phyloP scores from a whole-genome alignment of 2,329 filamentous ascomycete species.

The Trichoderma koningii region DNA sequence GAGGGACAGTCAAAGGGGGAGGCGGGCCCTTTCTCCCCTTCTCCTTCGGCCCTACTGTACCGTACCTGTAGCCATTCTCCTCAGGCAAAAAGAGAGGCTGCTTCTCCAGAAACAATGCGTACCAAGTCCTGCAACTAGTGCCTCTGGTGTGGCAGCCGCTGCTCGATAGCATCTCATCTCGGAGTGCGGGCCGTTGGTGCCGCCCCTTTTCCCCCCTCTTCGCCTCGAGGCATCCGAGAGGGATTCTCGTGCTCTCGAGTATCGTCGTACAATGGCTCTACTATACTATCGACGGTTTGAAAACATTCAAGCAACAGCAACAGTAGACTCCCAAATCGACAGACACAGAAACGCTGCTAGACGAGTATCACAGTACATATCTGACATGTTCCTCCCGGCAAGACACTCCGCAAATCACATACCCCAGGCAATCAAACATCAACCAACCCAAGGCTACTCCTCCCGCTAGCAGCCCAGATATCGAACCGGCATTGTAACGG shows the following conservation, averaged over 20 bases:
- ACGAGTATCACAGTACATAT: too few species aligned
- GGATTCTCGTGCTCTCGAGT: neutral
- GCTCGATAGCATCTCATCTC: slow-evolving; percentile 23
- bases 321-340: too few species aligned
- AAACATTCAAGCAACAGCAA: too few species aligned
- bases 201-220: slow-evolving; percentile 3
- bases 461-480: neutral
- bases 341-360: too few species aligned
- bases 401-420: too few species aligned
- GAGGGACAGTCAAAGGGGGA: neutral
- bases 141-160: slow-evolving; percentile 20
- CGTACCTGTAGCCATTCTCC: neutral
- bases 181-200: slow-evolving; percentile 24
- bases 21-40: neutral
- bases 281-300: too few species aligned
- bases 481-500: too few species aligned
- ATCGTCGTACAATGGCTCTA: neutral
- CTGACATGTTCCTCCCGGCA: too few species aligned
- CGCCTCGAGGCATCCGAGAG: neutral
- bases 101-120: slow-evolving; percentile 2
- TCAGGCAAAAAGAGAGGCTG: slow-evolving; percentile 13
- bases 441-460: too few species aligned
- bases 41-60: slow-evolving; percentile 15
- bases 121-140: slow-evolving; percentile 18
- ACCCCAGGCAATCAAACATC: too few species aligned